These are phyloP conservation scores for Ophiostoma himal-ulmi DNA, from an alignment of 2,329 filamentous ascomycete genomes.

Conservation along the genomic window DNA sequence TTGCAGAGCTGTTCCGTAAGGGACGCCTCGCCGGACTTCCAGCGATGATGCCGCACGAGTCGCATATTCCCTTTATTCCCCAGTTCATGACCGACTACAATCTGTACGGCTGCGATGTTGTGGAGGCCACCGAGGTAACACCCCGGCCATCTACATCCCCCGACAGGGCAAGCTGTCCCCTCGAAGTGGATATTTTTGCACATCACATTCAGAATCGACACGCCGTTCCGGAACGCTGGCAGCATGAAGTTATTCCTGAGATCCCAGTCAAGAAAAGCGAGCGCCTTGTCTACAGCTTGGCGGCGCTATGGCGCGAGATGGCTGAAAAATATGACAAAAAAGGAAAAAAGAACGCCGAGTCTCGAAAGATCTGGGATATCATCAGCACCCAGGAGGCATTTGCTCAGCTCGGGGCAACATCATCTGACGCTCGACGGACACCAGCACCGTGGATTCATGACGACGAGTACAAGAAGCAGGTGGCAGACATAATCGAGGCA, in stretches of 20 bases:
- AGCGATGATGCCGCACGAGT: constrained; percentile 91
- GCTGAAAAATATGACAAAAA: constrained; percentile 46
- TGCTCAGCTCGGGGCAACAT: constrained; percentile 83
- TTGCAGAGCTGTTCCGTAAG: constrained; percentile 81
- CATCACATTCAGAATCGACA: constrained; percentile 81
- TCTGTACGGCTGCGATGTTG: constrained; percentile 85
- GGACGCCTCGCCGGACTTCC: constrained; percentile 63
- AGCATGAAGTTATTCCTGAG: constrained; percentile 87
- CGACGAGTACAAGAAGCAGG: constrained; percentile 66
- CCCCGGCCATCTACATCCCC: constrained; percentile 50
- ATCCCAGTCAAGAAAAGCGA: constrained; percentile 59
- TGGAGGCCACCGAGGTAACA: constrained; percentile 49
- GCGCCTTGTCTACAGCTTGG: constrained; percentile 89
- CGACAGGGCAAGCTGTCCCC: constrained; percentile 58
- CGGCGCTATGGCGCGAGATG: constrained; percentile 63
- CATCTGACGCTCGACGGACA: constrained; percentile 68
- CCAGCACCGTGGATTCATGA: constrained; percentile 87
- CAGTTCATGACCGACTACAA: constrained; percentile 99
- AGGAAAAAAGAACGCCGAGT: constrained; percentile 73
- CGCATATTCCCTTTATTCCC: constrained; percentile 82
- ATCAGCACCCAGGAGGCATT: constrained; percentile 71
- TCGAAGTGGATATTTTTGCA: constrained; percentile 85
- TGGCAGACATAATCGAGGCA: constrained; percentile 51
- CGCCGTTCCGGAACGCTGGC: constrained; percentile 64
- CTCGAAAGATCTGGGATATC: constrained; percentile 56